Base-by-base conservation (phyloP, 805 yeast species). In the Candida arabinofermentans region DNA sequence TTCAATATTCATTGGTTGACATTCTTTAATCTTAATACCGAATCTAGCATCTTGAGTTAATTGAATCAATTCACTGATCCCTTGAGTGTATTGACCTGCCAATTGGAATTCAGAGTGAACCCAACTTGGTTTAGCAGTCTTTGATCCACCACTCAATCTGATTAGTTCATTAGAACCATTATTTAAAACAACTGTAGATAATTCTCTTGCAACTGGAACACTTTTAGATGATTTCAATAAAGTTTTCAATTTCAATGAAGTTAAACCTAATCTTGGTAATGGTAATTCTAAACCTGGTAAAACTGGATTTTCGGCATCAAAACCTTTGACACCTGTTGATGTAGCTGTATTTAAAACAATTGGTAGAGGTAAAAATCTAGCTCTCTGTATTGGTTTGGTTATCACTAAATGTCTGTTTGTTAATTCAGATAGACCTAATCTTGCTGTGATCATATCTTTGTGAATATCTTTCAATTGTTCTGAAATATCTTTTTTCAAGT, bases 351-450 rank as follows among this genome's bases (percentile, higher is more conserved):
- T 77, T 48, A 85, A 71, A 40, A 86, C 74, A 44, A 72, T 72
- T 50, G 74, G 75, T 60, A 86, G 72, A 36, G 96, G 91, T 37
- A 86, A 67, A 62, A 83, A 85, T 62, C 81, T 78, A 37, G 85
- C 87, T 34, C 78, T 65, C 59, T 77, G 80, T 41, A 87, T 78
- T 39, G 93, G 89, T 58, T 78, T 81, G 18, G 86, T 71, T 38
- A 82, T 81, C 47, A 86, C 78, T 55, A 90, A 70, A 61, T 83
- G 88, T 58, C 89, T 81, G 64, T 90, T 90, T 16, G 78, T 63
- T 50, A 88, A 74, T 69, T 90, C 98, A 39, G 76, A 67, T 58
- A 88, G 70, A 26, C 96, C 97, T 46, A 89, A 72, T 65, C 83
- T 79, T 46, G 79, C 72, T 16, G 77, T 67, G 55, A 71, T 77